Base-by-base conservation (phyloP, 176 grass and related monocot genomes). In the Zea luxurians region DNA sequence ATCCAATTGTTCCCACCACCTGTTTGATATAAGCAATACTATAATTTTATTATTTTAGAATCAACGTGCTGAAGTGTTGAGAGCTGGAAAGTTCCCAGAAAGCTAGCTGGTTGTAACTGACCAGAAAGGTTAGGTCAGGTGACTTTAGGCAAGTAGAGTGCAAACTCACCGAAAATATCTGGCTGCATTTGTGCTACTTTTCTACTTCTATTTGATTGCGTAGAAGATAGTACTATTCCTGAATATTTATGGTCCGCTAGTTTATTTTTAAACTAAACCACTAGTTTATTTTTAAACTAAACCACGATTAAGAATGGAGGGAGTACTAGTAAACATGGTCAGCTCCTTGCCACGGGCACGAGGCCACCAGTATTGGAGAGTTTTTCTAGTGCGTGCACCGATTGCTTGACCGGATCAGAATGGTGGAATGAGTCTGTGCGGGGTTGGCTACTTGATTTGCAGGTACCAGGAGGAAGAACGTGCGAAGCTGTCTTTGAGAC, bases 1-100 rank as follows among this genome's bases (percentile, higher is more conserved):
- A 98, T 62, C 95, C 95, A 61, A 92, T 87, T 66, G 95, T 98
- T 43, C 95, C 95, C 62, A 94, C 85, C 75, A 98, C 83, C 91
- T 98, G 87, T 88, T 71, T 76, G 34, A 59, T 68, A 73, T 57
- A 74, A 1, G 38, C 37, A 55, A 57, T 59, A 74, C 27, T 27
- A 27, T 27, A 27, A 27, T 27, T 27, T 27, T 27, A 27, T 27
- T 0, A 27, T 85, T 55, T 76, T 41, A 21, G 77, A 7, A 46
- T 27, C 40, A 41, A 61, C 61, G 66, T 87, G 63, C 38, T 47
- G 7, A 61, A 61, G 43, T 63, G 48, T 52, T 17, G 45, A 45
- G 17, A 71, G 48, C 64, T 66, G 85, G 84, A 48, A 82, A 66
- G 44, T 73, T 4, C 48, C 73, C 76, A 80, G 86, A 74, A 63